These are phyloP conservation scores for Eleusine coracana DNA, from an alignment of 176 grass and related monocot species.

Conservation along the genomic window DNA sequence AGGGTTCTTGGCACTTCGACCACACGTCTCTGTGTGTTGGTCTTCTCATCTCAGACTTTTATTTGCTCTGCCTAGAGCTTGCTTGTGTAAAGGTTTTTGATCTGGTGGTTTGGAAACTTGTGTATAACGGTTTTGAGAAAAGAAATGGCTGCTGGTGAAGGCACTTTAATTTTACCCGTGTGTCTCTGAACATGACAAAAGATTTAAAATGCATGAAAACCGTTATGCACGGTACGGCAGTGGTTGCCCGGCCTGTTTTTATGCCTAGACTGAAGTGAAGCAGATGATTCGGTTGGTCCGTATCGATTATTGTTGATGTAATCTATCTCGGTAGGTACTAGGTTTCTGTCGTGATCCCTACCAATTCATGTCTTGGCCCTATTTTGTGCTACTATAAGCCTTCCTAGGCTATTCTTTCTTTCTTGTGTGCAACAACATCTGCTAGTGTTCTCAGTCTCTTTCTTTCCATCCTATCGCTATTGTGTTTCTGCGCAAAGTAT, in stretches of 20 bases:
- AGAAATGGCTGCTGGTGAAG: conserved; percentile 2
- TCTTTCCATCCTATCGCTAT: not conserved
- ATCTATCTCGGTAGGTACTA: conserved; percentile 31
- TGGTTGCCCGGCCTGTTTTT: not conserved
- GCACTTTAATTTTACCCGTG: not conserved
- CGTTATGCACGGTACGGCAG: conserved; percentile 2
- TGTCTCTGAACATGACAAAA: not conserved
- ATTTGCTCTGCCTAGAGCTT: conserved; percentile 25
- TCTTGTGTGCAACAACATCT: too few species aligned
- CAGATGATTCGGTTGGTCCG: not conserved
- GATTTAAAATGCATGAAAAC: not conserved
- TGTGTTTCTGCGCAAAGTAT: not conserved
- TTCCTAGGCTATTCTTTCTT: too few species aligned
- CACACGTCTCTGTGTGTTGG: too few species aligned
- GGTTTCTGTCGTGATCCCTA: not conserved
- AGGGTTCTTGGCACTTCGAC: too few species aligned
- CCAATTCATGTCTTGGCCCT: not conserved
- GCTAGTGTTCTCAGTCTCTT: not conserved
- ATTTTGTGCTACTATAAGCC: too few species aligned
- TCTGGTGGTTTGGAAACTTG: conserved; percentile 45
- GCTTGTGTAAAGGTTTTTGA: conserved; percentile 38
- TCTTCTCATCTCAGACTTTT: too few species aligned
- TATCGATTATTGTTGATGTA: not conserved
- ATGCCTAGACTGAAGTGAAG: not conserved
- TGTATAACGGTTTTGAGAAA: too few species aligned